Evolutionary conservation across 306 rosid genomes (phyloP).

Genomic region (Dalbergia cultrata): DNA sequence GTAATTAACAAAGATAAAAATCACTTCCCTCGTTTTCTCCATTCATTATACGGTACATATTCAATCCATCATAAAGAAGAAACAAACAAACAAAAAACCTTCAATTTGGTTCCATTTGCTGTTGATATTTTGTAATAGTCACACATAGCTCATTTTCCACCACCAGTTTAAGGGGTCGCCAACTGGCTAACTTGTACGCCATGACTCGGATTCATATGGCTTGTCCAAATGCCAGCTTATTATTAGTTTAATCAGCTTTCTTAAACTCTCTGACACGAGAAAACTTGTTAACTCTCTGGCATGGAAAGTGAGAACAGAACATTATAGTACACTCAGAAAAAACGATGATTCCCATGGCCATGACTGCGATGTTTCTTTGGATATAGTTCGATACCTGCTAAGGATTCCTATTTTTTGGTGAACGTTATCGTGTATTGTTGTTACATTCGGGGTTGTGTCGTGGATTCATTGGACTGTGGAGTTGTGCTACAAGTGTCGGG

Average conservation of each 20-base stretch:
- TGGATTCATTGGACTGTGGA: conserved; percentile 19
- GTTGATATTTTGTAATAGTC: conserved; percentile 27
- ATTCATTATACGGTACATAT: conserved; percentile 4
- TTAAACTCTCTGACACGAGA: no score
- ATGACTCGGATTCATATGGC: neutral
- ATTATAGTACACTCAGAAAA: conserved; percentile 39
- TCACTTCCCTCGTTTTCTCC: conserved; percentile 38
- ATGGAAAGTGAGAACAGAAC: neutral
- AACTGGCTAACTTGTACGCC: neutral
- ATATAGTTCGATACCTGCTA: conserved; percentile 47
- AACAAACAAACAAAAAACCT: neutral
- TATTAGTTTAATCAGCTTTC: neutral
- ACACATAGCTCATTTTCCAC: conserved; percentile 48
- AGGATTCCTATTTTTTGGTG: conserved; percentile 39
- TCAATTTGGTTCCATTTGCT: neutral
- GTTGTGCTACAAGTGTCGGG: conserved; percentile 8
- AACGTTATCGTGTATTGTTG: conserved; percentile 15
- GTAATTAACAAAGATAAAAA: neutral
- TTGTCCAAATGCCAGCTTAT: conserved; percentile 42
- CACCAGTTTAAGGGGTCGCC: conserved; percentile 44
- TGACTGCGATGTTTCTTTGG: conserved; percentile 30
- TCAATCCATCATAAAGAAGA: neutral
- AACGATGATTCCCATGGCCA: conserved; percentile 56
- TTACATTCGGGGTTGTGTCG: conserved; percentile 30
- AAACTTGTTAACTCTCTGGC: conserved; percentile 25